phyloP scores from a whole-genome alignment of 2,329 filamentous ascomycete species.

The Coniochaeta pulveracea region DNA sequence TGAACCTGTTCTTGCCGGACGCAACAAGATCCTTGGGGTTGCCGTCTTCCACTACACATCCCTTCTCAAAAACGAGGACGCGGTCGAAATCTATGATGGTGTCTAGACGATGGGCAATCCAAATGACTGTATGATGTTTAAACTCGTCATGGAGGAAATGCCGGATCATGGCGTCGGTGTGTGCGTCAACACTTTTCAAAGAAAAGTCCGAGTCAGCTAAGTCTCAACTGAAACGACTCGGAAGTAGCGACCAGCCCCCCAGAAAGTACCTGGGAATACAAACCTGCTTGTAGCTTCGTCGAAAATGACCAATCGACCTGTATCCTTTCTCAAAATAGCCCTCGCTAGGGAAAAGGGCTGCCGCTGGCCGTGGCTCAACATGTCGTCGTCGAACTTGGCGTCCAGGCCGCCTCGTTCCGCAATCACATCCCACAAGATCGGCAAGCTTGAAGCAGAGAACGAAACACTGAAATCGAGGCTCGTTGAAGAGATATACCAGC shows the following conservation, averaged over 20 bases:
- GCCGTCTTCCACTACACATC: conserved; percentile 2
- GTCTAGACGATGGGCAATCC: conserved; percentile 19
- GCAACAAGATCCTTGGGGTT: not conserved
- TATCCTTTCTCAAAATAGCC: conserved; percentile 23
- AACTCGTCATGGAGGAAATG: conserved; percentile 39
- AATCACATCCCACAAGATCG: conserved; percentile 16
- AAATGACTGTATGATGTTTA: conserved; percentile 36
- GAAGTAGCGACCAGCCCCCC: not conserved
- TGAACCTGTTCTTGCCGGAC: conserved; percentile 1
- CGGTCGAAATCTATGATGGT: conserved; percentile 36
- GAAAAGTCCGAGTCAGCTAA: not conserved
- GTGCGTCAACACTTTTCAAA: conserved; percentile 35
- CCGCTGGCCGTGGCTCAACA: conserved; percentile 28
- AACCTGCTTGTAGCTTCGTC: conserved; percentile 27
- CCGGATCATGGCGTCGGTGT: conserved; percentile 43
- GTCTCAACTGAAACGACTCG: not conserved
- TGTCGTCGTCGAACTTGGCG: conserved; percentile 17
- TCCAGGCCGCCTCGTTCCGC: conserved; percentile 23
- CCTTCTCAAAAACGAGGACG: conserved; percentile 31
- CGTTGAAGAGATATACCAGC: no score
- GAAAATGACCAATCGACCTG: conserved; percentile 26
- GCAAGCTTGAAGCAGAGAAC: no score
- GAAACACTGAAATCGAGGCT: no score
- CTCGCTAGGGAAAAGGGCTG: conserved; percentile 37
- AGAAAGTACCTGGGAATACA: not conserved